Conservation (phyloP, 139 green algal genomes). For the Chlorella sp. region DNA sequence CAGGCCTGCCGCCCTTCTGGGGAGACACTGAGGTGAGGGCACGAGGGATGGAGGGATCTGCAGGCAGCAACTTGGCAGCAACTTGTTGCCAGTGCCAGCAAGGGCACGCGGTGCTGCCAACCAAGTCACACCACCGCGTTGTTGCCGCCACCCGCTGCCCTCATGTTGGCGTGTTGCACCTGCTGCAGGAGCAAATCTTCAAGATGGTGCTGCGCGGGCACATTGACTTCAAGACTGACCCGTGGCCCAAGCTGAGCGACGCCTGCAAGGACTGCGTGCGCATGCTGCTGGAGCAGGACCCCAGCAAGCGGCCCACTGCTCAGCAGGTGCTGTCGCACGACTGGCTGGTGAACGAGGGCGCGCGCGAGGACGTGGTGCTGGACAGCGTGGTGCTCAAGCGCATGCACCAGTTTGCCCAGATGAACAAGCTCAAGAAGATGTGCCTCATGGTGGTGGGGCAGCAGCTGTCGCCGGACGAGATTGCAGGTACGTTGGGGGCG, state of each 20-base stretch:
- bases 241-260: constrained; percentile 69
- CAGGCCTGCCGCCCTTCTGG: constrained; percentile 83
- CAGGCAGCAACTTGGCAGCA: too few species aligned
- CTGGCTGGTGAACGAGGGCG: constrained; percentile 53
- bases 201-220: constrained; percentile 45
- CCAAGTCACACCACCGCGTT: too few species aligned
- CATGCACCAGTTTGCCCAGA: constrained; percentile 70
- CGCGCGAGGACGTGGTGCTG: constrained; percentile 40
- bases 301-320: constrained; percentile 24
- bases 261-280: constrained; percentile 73
- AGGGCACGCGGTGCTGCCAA: too few species aligned
- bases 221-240: constrained; percentile 76
- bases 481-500: constrained; percentile 43
- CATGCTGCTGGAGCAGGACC: constrained; percentile 63
- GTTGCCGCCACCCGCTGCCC: too few species aligned
- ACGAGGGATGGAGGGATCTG: too few species aligned
- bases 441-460: constrained; percentile 71
- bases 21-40: constrained; percentile 73
- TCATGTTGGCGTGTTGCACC: too few species aligned
- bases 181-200: constrained; percentile 65
- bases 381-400: constrained; percentile 60
- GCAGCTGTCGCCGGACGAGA: constrained; percentile 53
- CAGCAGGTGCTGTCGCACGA: constrained; percentile 51
- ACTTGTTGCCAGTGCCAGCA: too few species aligned
- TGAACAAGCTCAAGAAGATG: constrained; percentile 77